These are phyloP conservation scores for Phaffia rhodozyma DNA, from an alignment of 1,284 basidiomycete species.

Conservation along the genomic window DNA sequence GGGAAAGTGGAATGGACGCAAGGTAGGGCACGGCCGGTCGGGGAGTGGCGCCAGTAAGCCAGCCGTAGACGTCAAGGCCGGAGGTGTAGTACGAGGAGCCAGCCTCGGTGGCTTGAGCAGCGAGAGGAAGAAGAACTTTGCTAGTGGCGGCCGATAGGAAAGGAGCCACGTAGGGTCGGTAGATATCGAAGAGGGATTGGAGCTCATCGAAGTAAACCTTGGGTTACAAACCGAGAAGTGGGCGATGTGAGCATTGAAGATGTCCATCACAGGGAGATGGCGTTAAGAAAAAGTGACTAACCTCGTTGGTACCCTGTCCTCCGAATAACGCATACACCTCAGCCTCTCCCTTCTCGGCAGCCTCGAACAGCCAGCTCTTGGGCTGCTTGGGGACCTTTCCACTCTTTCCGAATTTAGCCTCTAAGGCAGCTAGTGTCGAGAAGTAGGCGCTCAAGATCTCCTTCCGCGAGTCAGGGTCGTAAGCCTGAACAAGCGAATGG, in stretches of 20 bases:
- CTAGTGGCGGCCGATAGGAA: conserved; percentile 55
- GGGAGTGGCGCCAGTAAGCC: conserved; percentile 60
- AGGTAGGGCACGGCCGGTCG: conserved; percentile 78
- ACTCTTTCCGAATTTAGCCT: conserved; percentile 45
- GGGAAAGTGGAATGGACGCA: conserved; percentile 86
- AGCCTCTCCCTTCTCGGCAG: conserved; percentile 56
- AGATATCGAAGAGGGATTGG: conserved; percentile 78
- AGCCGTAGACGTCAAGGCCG: conserved; percentile 69
- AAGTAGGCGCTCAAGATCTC: conserved; percentile 70
- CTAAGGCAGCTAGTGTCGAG: conserved; percentile 59
- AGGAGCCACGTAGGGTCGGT: conserved; percentile 67
- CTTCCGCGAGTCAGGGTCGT: conserved; percentile 63
- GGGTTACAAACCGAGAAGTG: background rate
- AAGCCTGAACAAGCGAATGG: conserved; percentile 64
- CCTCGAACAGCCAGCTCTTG: conserved; percentile 60
- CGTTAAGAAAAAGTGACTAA: conserved; percentile 25
- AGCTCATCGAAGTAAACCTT: conserved; percentile 90
- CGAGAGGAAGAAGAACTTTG: conserved; percentile 60
- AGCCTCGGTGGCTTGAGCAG: conserved; percentile 45
- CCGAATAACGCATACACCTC: conserved; percentile 90
- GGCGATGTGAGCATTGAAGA: background rate
- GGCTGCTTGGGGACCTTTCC: conserved; percentile 51
- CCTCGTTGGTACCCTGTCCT: conserved; percentile 95
- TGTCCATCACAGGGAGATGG: background rate
- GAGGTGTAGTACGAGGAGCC: conserved; percentile 60